phyloP scores from a whole-genome alignment of 192 early-diverging fungal species.

The Entophlyctis helioformis region DNA sequence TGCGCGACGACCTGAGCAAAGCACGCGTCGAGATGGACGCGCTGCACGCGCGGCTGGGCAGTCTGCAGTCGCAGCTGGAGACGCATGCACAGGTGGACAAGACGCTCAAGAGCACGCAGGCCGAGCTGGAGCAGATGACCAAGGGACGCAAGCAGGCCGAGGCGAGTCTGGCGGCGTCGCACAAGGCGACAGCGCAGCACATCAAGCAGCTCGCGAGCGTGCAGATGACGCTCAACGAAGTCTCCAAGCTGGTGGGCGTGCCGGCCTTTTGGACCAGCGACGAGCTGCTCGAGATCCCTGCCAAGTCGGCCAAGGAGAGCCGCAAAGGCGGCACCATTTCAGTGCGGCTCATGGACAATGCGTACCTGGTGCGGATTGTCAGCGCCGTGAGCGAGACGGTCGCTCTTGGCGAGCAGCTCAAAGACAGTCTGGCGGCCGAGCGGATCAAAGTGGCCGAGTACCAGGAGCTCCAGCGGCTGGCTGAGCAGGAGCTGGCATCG shows the following conservation, averaged over 20 bases:
- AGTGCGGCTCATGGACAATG: neutral
- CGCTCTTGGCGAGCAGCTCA: slow-evolving; percentile 3
- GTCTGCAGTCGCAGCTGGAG: slow-evolving; percentile 7
- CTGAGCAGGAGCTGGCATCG: neutral
- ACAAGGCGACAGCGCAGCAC: neutral
- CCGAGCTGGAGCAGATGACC: too few relatives aligned
- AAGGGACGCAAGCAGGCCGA: too few relatives aligned
- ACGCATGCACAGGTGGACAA: slow-evolving; percentile 1
- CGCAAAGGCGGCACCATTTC: neutral
- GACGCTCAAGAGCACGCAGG: neutral
- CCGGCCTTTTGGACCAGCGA: neutral
- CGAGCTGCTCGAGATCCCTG: slow-evolving; percentile 2
- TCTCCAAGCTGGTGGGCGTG: slow-evolving; percentile 1
- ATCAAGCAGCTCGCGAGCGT: neutral
- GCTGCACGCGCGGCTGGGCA: slow-evolving; percentile 5
- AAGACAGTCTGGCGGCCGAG: slow-evolving; percentile 1
- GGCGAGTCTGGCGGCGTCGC: neutral
- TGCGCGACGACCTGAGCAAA: slow-evolving; percentile 3
- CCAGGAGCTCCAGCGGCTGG: neutral
- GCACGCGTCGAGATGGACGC: slow-evolving; percentile 1
- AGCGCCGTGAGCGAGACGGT: slow-evolving; percentile 7
- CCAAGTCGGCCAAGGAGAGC: slow-evolving; percentile 2
- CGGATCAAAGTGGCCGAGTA: slow-evolving; percentile 4
- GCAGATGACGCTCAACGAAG: slow-evolving; percentile 2
- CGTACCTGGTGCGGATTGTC: neutral